Evolutionary conservation across 352 stramenopile species (phyloP), one percentile per base, ranked within the genome.

Genomic region (Pythium sp.): DNA sequence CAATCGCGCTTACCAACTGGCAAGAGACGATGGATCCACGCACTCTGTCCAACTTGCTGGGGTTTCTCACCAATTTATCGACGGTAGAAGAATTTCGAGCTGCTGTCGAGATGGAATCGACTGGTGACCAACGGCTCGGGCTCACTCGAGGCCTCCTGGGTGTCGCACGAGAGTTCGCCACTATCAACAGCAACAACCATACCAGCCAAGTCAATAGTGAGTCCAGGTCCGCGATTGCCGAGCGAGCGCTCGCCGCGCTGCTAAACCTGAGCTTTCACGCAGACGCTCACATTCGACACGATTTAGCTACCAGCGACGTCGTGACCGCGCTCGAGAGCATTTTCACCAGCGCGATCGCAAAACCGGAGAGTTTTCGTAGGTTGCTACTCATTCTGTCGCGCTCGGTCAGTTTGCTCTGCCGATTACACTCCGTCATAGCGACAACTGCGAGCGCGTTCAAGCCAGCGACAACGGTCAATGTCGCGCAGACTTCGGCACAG

Each of bases 261-360:
- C 65, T 94, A 28, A 94, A 94, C 38, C 61, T 94, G 41, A 86
- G 81, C 1, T 82, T 87, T 49, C 47, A 69, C n/a, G 53, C 75
- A 12, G 64, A 65, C 3, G 83, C 82, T 4, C 62, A 41, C 28
- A 64, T 88, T 8, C 73, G 82, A 9, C 46, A 34, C 0, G 77
- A 82, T 28, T 47, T 93, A n/a, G 3, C 82, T 0, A 46, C 73
- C 15, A 70, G 76, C 6, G 41, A 65, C 14, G 55, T 68, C 2
- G 20, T 84, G 1, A 36, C 58, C 0, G 57, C 53, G 2, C 36
- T 83, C 6, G 64, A 76, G 8, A 58, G 56, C 1, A 70, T 86
- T 8, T 62, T 88, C 15, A 53, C 24, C 2, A 60, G 60, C 28
- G 32, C 64, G 26, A 75, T 12, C 11, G 47, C 47, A 3, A 14